Base-by-base conservation (phyloP, 2,329 filamentous ascomycete species). In the Penicillium capsulatum region DNA sequence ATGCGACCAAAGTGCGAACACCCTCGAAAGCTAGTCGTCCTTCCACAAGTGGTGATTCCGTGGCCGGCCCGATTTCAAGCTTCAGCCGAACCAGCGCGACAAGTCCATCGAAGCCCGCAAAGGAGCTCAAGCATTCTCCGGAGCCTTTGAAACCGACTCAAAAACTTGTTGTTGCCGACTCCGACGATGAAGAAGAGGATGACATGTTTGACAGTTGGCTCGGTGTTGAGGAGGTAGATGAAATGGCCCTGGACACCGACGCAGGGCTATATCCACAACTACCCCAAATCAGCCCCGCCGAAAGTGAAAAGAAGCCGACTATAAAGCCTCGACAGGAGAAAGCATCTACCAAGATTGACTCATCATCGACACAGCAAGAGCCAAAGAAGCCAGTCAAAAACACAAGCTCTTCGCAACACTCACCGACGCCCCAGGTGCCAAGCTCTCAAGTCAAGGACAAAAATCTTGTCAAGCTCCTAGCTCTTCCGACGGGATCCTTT, bases 171-270 rank as follows among this genome's bases (percentile, higher is more conserved):
- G 59, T 66, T 40, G 55, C 55, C 7, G 64, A 66, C 36, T 66
- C 65, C 1, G 63, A 66, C 30, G 60, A 59, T 31, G 60, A 64
- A 20, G 63, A 66, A 30, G 60, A 59, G 29, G 60, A 64, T 19
- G 56, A 57, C 31, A 28, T 51, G 24, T 58, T 59, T 16, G 56
- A 55, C 11, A 49, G 50, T 19, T 58, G 54, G 56, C 29, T 44
- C 11, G 37, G 37, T 14, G 49, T 48, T 15, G 47, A 54, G 9
- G 53, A 46, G 11, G 47, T 44, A 22, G 47, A 55, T 19, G 40
- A 51, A 13, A 44, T 53, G 24, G 43, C 51, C 2, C 16, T 49
- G 15, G 53, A 60, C 30, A 40, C 46, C 2, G 47, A 59, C 13
- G 47, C 57, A 10, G 47, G 48, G 4, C 41, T 64, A 4, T 66